phyloP scores from a whole-genome alignment of 2,329 filamentous ascomycete genomes.

The Calonectria henricotiae region DNA sequence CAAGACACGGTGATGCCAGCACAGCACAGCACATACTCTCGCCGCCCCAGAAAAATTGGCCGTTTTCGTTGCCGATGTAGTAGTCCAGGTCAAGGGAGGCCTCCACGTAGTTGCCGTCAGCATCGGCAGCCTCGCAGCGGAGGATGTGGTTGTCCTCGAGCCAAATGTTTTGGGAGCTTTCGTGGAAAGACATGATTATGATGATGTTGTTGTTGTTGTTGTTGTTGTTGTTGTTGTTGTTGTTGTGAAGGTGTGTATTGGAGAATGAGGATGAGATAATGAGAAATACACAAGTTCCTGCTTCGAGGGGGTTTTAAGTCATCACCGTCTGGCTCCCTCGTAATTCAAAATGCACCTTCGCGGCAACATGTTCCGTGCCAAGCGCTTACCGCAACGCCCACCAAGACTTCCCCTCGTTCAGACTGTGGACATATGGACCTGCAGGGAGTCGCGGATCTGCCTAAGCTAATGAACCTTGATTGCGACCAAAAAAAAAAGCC shows the following conservation, averaged over 20 bases:
- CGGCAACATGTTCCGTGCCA: constrained; percentile 22
- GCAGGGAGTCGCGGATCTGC: neutral
- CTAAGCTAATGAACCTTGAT: neutral
- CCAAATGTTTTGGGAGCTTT: constrained; percentile 63
- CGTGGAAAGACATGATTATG: constrained; percentile 64
- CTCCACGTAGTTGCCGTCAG: constrained; percentile 63
- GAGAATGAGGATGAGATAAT: neutral
- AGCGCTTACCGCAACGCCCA: constrained; percentile 16
- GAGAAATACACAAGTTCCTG: neutral
- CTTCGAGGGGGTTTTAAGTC: neutral
- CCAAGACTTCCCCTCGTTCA: neutral
- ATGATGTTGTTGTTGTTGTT: neutral
- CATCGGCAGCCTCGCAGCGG: constrained; percentile 59
- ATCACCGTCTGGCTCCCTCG: constrained; percentile 8
- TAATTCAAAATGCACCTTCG: constrained; percentile 6
- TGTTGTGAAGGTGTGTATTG: neutral
- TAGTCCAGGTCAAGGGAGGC: constrained; percentile 67
- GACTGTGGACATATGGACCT: neutral
- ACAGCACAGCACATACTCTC: constrained; percentile 43
- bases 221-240: neutral
- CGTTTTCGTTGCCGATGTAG: constrained; percentile 68
- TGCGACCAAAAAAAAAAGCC: neutral
- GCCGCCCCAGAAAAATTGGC: constrained; percentile 65
- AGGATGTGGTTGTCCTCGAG: constrained; percentile 69
- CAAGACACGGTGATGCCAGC: too few species aligned